A percentile compares a stretch with the other conserved stretches of the same genome.
Conservation (phyloP, 768 basidiomycete species). For the Mycena rebaudengoi region DNA sequence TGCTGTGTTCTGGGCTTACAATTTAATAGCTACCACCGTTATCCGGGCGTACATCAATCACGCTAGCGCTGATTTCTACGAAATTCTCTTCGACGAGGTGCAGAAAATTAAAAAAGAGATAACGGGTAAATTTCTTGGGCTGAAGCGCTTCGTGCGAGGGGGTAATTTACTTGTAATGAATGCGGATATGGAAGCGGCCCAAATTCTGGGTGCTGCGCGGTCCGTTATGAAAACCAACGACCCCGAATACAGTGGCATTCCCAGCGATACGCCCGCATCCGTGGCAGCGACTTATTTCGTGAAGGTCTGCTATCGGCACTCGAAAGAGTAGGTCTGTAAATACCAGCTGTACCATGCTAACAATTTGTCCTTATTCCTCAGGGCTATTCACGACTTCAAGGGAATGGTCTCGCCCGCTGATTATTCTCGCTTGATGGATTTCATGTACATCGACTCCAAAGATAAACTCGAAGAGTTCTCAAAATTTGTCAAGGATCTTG, state of each 20-base stretch:
- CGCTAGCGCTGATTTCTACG: conserved; percentile 3
- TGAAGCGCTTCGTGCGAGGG: conserved; percentile 8
- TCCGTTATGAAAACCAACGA: conserved; percentile 16
- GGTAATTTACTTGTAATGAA: conserved; percentile 21
- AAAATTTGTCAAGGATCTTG: not conserved
- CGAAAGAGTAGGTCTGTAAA: not conserved
- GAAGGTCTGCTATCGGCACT: not conserved
- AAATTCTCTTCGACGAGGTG: conserved; percentile 13
- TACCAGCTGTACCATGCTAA: not conserved
- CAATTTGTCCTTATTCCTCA: not conserved
- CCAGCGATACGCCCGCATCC: not conserved
- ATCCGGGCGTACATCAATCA: conserved; percentile 12
- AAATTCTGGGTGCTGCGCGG: conserved; percentile 1
- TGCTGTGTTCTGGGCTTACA: not conserved
- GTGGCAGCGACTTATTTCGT: not conserved
- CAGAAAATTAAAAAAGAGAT: not conserved
- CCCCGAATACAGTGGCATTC: not conserved
- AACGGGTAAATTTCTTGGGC: conserved; percentile 4
- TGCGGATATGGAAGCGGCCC: conserved; percentile 22
- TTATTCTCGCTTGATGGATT: not conserved
- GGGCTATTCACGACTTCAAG: conserved; percentile 1
- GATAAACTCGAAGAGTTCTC: not conserved
- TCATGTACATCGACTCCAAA: not conserved
- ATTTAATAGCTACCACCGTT: conserved; percentile 1
- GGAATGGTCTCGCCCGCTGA: not conserved